These are phyloP conservation scores for Nemania sp. DNA, from an alignment of 2,329 filamentous ascomycete species.

Conservation along the genomic window DNA sequence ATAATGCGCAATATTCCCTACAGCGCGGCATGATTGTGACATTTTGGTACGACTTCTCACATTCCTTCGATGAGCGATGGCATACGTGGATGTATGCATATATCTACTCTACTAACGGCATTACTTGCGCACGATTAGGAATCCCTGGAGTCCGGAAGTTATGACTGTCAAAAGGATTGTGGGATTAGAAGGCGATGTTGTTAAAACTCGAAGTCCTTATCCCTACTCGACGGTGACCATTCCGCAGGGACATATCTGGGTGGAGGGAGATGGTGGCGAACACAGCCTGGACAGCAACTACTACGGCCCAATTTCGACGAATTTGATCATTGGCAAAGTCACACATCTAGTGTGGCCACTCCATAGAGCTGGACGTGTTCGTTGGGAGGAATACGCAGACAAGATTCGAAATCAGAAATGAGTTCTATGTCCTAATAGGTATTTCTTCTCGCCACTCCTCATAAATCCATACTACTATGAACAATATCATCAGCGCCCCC, in stretches of 20 bases:
- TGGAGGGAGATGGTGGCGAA: slow-evolving; percentile 87
- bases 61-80: slow-evolving; percentile 8
- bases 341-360: slow-evolving; percentile 79
- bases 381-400: slow-evolving; percentile 66
- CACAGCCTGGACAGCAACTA: slow-evolving; percentile 86
- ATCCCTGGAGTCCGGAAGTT: slow-evolving; percentile 75
- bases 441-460: not conserved
- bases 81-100: no score
- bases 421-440: not conserved
- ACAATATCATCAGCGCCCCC: no score
- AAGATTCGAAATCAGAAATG: slow-evolving; percentile 42
- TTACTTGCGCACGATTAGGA: slow-evolving; percentile 60
- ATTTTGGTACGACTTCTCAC: slow-evolving; percentile 65
- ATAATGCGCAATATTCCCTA: slow-evolving; percentile 68
- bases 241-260: slow-evolving; percentile 89
- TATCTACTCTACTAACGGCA: slow-evolving; percentile 24
- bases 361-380: slow-evolving; percentile 67
- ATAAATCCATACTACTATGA: not conserved
- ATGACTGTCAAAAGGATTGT: slow-evolving; percentile 85
- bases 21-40: slow-evolving; percentile 81
- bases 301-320: slow-evolving; percentile 85
- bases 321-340: slow-evolving; percentile 80
- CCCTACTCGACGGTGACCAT: slow-evolving; percentile 70
- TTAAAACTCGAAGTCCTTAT: slow-evolving; percentile 74
- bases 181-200: slow-evolving; percentile 81